These are phyloP conservation scores for Ceratobasidium sp. DNA, from an alignment of 1,284 basidiomycete genomes.

Conservation along the genomic window DNA sequence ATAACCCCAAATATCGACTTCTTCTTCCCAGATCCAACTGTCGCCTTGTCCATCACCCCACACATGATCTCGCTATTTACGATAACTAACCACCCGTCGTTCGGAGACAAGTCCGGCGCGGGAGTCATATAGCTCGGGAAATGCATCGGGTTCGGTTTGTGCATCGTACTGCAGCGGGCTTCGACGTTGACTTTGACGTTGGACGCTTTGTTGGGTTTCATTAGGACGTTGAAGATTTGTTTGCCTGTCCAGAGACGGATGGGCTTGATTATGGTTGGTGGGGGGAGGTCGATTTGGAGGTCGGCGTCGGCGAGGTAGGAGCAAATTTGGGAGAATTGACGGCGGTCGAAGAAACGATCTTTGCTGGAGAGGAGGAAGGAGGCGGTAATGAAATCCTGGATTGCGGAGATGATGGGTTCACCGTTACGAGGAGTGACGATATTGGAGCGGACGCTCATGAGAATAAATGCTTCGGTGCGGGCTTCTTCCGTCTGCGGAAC, in stretches of 20 bases:
- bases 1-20: slow-evolving; percentile 99
- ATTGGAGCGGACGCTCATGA: slow-evolving; percentile 99
- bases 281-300: slow-evolving; percentile 91
- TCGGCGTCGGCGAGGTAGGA: slow-evolving; percentile 95
- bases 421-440: slow-evolving; percentile 97
- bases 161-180: slow-evolving; percentile 94
- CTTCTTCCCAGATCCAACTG: slow-evolving; percentile 98
- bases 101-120: slow-evolving; percentile 90
- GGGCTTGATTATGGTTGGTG: slow-evolving; percentile 95
- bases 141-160: slow-evolving; percentile 78
- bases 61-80: slow-evolving; percentile 99
- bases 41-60: slow-evolving; percentile 99
- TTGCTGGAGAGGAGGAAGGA: slow-evolving; percentile 94
- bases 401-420: slow-evolving; percentile 98
- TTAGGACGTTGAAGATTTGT: slow-evolving; percentile 94
- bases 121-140: slow-evolving; percentile 73
- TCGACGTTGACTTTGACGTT: slow-evolving; percentile 95
- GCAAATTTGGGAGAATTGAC: slow-evolving; percentile 97
- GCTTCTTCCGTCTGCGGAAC: slow-evolving; percentile 99
- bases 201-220: slow-evolving; percentile 91
- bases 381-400: slow-evolving; percentile 98
- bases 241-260: slow-evolving; percentile 99
- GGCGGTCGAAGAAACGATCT: slow-evolving; percentile 94
- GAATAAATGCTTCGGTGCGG: slow-evolving; percentile 94
- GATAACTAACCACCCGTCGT: slow-evolving; percentile 98